A percentile compares a stretch with the other conserved stretches of the same genome.
phyloP scores from a whole-genome alignment of 2,329 filamentous ascomycete genomes.

The Exophiala dermatitidis region DNA sequence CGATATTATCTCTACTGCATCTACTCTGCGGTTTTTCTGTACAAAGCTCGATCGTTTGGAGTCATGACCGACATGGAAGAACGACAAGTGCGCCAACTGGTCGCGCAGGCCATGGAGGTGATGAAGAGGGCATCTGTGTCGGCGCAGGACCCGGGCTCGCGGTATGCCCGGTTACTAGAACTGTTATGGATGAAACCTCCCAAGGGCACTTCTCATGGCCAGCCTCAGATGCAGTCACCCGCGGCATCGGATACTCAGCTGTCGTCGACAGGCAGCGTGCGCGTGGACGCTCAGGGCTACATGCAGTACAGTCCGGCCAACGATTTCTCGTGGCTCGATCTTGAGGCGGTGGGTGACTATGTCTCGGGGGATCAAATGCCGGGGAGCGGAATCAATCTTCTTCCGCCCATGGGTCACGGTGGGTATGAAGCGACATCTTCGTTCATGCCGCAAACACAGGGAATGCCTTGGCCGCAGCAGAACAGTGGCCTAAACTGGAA shows the following conservation, averaged over 20 bases:
- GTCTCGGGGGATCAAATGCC: slow-evolving; percentile 39
- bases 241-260: slow-evolving; percentile 31
- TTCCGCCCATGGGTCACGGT: slow-evolving; percentile 15
- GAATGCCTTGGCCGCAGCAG: slow-evolving; percentile 33
- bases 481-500: slow-evolving; percentile 31
- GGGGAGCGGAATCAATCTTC: slow-evolving; percentile 12
- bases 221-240: slow-evolving; percentile 23
- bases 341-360: slow-evolving; percentile 54
- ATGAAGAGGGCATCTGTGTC: slow-evolving; percentile 53
- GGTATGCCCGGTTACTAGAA: slow-evolving; percentile 55
- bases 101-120: slow-evolving; percentile 53
- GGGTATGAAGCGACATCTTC: slow-evolving; percentile 15
- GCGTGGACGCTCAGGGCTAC: slow-evolving; percentile 28
- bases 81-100: slow-evolving; percentile 50
- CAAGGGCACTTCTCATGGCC: slow-evolving; percentile 22
- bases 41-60: slow-evolving; percentile 56
- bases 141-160: slow-evolving; percentile 53
- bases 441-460: slow-evolving; percentile 17
- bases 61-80: slow-evolving; percentile 51
- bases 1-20: slow-evolving; percentile 57
- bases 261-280: slow-evolving; percentile 27
- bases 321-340: slow-evolving; percentile 56
- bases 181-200: slow-evolving; percentile 49
- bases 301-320: slow-evolving; percentile 44
- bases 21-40: slow-evolving; percentile 58